A percentile compares a stretch with the other conserved stretches of the same genome.
These are phyloP conservation scores for Xanthoconium stramineum DNA, from an alignment of 768 basidiomycete genomes.

Conservation along the genomic window DNA sequence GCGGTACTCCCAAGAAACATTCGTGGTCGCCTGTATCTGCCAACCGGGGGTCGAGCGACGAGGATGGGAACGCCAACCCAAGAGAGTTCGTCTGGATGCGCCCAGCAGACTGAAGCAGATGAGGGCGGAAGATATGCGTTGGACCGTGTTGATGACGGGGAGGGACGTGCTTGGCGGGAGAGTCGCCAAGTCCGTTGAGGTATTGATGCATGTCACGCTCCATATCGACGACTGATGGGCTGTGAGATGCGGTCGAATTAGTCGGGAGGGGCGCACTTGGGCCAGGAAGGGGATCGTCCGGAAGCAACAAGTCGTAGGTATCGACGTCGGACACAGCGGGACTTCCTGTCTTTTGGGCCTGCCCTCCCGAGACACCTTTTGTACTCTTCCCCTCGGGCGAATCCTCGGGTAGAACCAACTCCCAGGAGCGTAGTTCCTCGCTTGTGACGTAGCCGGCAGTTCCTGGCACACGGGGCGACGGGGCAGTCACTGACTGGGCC, in stretches of 20 bases:
- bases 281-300: neutral
- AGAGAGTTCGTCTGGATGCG: neutral
- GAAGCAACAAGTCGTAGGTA: neutral
- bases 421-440: constrained; percentile 15
- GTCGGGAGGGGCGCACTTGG: neutral
- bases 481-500: neutral
- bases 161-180: constrained; percentile 14
- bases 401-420: constrained; percentile 4
- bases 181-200: constrained; percentile 25
- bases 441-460: constrained; percentile 9
- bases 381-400: neutral
- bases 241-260: neutral
- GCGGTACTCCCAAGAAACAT: constrained; percentile 28
- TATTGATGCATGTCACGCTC: constrained; percentile 27
- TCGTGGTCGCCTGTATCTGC: constrained; percentile 6
- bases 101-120: neutral
- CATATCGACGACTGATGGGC: constrained; percentile 4
- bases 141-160: neutral
- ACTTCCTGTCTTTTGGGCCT: neutral
- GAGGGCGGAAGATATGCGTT: constrained; percentile 10
- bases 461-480: constrained; percentile 4
- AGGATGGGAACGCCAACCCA: constrained; percentile 3
- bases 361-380: neutral
- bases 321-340: neutral
- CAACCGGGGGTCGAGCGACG: constrained; percentile 7